phyloP scores from a whole-genome alignment of 2,329 filamentous ascomycete species.

The Pseudomassariella vexata region DNA sequence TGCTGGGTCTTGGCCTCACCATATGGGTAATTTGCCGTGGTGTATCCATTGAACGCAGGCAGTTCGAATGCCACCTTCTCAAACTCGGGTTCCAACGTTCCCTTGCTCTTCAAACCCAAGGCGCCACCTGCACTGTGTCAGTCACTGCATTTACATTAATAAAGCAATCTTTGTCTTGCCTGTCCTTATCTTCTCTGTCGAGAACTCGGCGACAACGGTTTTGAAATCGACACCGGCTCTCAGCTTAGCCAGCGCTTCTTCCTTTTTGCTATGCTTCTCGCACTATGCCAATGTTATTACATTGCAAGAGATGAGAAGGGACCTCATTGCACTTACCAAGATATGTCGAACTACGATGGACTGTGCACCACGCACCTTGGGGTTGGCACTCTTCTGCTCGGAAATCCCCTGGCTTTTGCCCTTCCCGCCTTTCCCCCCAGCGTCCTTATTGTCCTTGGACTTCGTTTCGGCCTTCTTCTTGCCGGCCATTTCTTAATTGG shows the following conservation, averaged over 20 bases:
- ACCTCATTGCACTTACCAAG: too few species aligned
- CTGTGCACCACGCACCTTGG: conserved; percentile 55
- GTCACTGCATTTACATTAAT: too few species aligned
- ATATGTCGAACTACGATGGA: conserved; percentile 72
- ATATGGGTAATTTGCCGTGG: conserved; percentile 1
- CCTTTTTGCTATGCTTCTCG: conserved; percentile 5
- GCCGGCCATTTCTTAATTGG: too few species aligned
- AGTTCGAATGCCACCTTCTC: conserved; percentile 1
- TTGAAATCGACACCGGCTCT: conserved; percentile 1
- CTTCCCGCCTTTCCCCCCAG: conserved; percentile 25
- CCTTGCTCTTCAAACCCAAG: too few species aligned
- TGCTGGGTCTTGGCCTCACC: conserved; percentile 4
- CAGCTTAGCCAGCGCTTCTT: too few species aligned
- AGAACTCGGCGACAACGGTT: conserved; percentile 2
- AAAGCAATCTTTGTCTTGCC: too few species aligned
- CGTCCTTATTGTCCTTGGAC: conserved; percentile 20
- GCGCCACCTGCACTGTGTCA: too few species aligned
- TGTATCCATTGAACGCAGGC: background rate
- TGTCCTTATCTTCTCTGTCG: conserved; percentile 6
- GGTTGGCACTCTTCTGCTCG: conserved; percentile 18
- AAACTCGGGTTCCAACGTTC: background rate
- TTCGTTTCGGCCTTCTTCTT: conserved; percentile 15
- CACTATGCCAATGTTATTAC: too few species aligned
- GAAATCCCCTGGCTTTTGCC: conserved; percentile 22
- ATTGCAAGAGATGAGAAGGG: too few species aligned